These are phyloP conservation scores for Trametes hirsuta DNA, from an alignment of 1,284 basidiomycete species.

Conservation along the genomic window DNA sequence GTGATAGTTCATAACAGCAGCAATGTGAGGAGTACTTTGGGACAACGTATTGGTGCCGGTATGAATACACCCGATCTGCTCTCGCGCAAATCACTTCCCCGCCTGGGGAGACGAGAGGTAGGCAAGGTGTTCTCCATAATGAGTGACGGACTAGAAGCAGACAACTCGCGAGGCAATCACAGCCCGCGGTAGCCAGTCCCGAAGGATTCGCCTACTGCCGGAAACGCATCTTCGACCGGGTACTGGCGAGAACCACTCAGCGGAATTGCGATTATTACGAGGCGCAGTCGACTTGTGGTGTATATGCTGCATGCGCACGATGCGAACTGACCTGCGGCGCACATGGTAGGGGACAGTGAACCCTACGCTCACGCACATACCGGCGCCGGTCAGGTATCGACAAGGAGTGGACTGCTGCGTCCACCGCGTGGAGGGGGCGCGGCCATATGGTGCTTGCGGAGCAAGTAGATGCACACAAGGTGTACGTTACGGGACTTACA, in stretches of 20 bases:
- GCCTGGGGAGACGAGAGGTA: not conserved
- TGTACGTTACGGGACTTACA: conserved; percentile 54
- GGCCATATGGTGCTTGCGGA: not conserved
- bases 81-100: not conserved
- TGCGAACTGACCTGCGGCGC: no score
- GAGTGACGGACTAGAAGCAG: not conserved
- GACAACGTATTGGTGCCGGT: not conserved
- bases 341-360: no score
- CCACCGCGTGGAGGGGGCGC: not conserved
- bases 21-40: no score
- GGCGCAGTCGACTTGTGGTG: no score
- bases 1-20: no score
- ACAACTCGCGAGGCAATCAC: not conserved
- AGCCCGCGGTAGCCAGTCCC: not conserved
- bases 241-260: no score
- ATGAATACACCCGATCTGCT: conserved; percentile 5
- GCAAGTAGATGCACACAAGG: not conserved
- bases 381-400: not conserved
- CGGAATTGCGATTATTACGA: no score
- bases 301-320: no score
- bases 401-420: not conserved
- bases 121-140: not conserved
- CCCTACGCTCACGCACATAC: no score
- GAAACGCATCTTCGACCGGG: not conserved
- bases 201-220: not conserved